A percentile compares a stretch with the other conserved stretches of the same genome.
Evolutionary conservation across 441 rosid species (phyloP).

Genomic region (Gossypium schwendimanii): DNA sequence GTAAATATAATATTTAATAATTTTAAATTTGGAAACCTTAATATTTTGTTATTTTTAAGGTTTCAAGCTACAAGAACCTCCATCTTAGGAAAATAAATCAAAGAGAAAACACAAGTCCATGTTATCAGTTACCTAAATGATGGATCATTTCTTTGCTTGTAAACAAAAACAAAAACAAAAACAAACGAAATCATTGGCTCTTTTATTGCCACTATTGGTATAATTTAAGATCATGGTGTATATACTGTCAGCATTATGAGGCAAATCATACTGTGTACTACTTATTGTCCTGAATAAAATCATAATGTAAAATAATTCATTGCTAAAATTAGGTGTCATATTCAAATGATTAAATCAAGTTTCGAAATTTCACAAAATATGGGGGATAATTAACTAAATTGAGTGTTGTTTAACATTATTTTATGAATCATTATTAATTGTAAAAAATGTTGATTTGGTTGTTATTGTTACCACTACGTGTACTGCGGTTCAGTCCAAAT

Average conservation of each 20-base stretch:
- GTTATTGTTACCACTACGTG: background rate
- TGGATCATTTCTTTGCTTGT: constrained; percentile 4
- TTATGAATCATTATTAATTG: background rate
- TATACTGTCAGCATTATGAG: background rate
- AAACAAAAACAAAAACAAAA: background rate
- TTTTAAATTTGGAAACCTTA: background rate
- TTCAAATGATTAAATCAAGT: background rate
- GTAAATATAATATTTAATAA: background rate
- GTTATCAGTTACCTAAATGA: background rate
- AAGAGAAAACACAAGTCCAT: background rate
- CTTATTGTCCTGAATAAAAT: background rate
- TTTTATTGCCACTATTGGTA: background rate
- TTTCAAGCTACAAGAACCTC: background rate
- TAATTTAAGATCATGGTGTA: background rate
- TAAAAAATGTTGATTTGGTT: background rate
- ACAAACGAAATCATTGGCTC: background rate
- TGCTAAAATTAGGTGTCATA: constrained; percentile 10
- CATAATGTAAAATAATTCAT: constrained; percentile 9
- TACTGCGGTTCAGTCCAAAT: no score
- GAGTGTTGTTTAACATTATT: background rate
- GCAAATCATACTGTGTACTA: background rate
- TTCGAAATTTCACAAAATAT: background rate
- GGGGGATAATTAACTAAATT: background rate
- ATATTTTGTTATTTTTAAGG: background rate
- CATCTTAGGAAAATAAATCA: background rate